Base-by-base conservation (phyloP, 768 basidiomycete genomes). In the Psilocybe sp. region DNA sequence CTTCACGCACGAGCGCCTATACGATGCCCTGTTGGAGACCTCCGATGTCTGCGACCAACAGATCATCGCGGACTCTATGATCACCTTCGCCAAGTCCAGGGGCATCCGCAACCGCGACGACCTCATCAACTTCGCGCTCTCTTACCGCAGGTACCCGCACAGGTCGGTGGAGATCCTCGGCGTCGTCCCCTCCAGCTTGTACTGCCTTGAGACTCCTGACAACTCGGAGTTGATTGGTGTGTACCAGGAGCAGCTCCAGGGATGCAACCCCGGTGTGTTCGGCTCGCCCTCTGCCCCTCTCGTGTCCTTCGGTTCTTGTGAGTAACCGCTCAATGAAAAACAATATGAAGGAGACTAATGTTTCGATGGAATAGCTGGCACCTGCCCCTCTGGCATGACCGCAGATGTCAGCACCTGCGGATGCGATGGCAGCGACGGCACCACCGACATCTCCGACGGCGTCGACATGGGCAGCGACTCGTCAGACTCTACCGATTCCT, bases 21-120 rank as follows among this genome's bases (percentile, higher is more conserved):
- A 71, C 61, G 69, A 69, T 55, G 74, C 75, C 13, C 69, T 80
- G 23, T 69, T 74, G 35, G 74, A 72, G 28, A 66, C 69, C 19
- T 72, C 75, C 1, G 72, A 72, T 60, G 66, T 72, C 1, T 80
- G 78, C 58, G 76, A 66, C 9, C 78, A 79, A 51, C 78, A 78
- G 59, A 66, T 71, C 52, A 67, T 69, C 49, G 75, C 77, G 3
- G 78, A 79, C 60, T 63, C 60, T 13, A 80, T 80, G 77, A 71
- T 79, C 55, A 69, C 69, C 45, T 79, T 76, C 47, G 76, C 77
- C 42, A 78, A 78, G 53, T 72, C 71, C 14, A 12, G 64, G 8
- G 72, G 73, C 4, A 64, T 76, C 46, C 60, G 45, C 9, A 77
- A 78, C 65, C 52, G 50, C 44, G 63, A 66, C 5, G 69, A 64